phyloP scores from a whole-genome alignment of 2,329 filamentous ascomycete species.

The Sclerotinia sclerotiorum region DNA sequence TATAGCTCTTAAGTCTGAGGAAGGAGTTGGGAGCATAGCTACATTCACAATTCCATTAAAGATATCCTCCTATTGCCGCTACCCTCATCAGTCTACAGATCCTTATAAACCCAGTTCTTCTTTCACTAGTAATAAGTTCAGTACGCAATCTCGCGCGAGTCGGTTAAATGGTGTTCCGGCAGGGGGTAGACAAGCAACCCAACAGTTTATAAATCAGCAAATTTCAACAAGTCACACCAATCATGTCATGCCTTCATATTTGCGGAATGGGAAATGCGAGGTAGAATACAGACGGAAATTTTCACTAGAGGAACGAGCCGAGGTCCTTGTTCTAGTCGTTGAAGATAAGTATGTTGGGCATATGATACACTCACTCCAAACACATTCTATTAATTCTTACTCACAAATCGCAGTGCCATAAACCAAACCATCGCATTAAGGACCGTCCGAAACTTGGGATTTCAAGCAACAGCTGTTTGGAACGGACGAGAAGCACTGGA shows the following conservation, averaged over 20 bases:
- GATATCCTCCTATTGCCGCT: constrained; percentile 25
- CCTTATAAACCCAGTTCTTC: neutral
- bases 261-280: neutral
- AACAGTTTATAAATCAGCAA: constrained; percentile 26
- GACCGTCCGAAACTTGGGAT: constrained; percentile 34
- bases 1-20: constrained; percentile 27
- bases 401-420: constrained; percentile 29
- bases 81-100: neutral
- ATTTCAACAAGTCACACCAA: constrained; percentile 23
- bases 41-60: constrained; percentile 33
- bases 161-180: neutral
- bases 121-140: neutral
- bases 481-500: constrained; percentile 36
- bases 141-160: neutral
- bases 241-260: constrained; percentile 11
- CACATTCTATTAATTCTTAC: neutral
- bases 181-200: no score
- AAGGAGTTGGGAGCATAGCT: constrained; percentile 30
- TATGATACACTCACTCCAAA: neutral
- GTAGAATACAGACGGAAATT: neutral
- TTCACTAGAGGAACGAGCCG: constrained; percentile 26
- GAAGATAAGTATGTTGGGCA: constrained; percentile 33
- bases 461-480: constrained; percentile 33
- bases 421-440: constrained; percentile 35
- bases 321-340: constrained; percentile 32